Evolutionary conservation across 73 alveolate species (phyloP), one percentile per base, ranked within the genome.

Genomic region (Paramecium octaurelia): DNA sequence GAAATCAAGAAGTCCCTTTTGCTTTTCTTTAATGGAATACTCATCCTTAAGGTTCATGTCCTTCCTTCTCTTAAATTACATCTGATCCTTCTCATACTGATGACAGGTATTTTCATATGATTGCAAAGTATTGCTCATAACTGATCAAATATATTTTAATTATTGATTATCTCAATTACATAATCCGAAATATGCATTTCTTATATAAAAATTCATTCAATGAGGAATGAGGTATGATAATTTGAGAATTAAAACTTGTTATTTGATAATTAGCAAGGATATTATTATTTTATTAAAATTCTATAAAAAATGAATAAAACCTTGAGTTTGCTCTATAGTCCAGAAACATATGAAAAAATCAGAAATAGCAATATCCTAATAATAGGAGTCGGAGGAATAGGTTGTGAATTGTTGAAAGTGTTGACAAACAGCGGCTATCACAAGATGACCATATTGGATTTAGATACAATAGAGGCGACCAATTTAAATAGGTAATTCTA

Each of bases 371-470:
- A 95, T 21, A 93, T 97, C 18, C 93, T 98, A 20, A 97, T 98
- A 14, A 96, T 97, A 11, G 99, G 99, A 18, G 99, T 99, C 16
- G 99, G 99, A 21, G 99, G 99, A 9, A 96, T 98, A 21, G 99
- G 99, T 3, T 98, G 99, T 89, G 99, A 98, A 85, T 93, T 98
- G 14, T 77, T 98, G 92, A 98, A 98, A 93, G 92, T 94, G 29
- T 95, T 98, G 60, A 96, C 98, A 14, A 84, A 96, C 35, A 88
- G 98, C 48, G 99, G 99, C 8, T 98, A 97, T 90, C 92, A 92
- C 21, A 93, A 95, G 46, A 95, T 98, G 68, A 86, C 98, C 20
- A 93, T 96, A 2, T 95, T 97, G 20, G 99, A 98, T 92, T 85
- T 98, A 92, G 99, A 98, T 93, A 98, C 98, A 38, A 98, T 98